Percentiles rank a stretch among this genome's conserved stretches.
These are phyloP conservation scores for Aspergillus sp. DNA, from an alignment of 2,329 filamentous ascomycete genomes.

Conservation along the genomic window DNA sequence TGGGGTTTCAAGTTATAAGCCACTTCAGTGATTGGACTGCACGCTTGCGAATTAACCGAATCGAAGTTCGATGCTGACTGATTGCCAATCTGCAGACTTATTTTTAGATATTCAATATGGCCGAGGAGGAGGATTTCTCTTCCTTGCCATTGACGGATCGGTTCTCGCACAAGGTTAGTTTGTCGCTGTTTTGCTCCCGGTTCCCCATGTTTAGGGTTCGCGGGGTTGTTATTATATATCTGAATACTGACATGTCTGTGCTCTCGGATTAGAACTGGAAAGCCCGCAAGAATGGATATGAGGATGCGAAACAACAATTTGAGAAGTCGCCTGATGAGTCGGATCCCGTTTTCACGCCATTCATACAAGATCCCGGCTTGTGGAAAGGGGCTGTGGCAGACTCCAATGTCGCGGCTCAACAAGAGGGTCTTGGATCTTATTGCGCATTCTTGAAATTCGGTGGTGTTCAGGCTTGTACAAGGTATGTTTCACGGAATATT, in stretches of 20 bases:
- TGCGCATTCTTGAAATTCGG: conserved; percentile 93
- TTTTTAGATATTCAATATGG: conserved; percentile 34
- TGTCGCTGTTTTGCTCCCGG: background rate
- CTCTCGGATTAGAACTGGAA: conserved; percentile 73
- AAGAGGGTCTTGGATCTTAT: conserved; percentile 84
- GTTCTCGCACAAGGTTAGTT: conserved; percentile 46
- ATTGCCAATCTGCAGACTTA: background rate
- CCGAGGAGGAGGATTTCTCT: conserved; percentile 48
- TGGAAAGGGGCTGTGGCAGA: conserved; percentile 94
- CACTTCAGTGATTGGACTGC: too few species aligned
- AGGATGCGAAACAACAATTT: conserved; percentile 87
- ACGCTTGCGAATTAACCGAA: background rate
- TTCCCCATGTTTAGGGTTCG: background rate
- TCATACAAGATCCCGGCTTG: conserved; percentile 77
- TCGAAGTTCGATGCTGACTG: conserved; percentile 5
- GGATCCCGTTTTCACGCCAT: conserved; percentile 83
- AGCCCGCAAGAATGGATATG: conserved; percentile 90
- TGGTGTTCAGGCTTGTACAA: conserved; percentile 73
- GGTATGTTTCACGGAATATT: conserved; percentile 47
- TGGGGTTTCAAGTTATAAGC: too few species aligned
- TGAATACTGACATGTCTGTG: conserved; percentile 23
- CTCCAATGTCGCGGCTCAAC: conserved; percentile 94
- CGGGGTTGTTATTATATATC: background rate
- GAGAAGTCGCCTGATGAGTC: conserved; percentile 80
- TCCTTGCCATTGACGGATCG: conserved; percentile 45